Evolutionary conservation across 1,284 basidiomycete genomes (phyloP).

Genomic region (Heterobasidion annosum): DNA sequence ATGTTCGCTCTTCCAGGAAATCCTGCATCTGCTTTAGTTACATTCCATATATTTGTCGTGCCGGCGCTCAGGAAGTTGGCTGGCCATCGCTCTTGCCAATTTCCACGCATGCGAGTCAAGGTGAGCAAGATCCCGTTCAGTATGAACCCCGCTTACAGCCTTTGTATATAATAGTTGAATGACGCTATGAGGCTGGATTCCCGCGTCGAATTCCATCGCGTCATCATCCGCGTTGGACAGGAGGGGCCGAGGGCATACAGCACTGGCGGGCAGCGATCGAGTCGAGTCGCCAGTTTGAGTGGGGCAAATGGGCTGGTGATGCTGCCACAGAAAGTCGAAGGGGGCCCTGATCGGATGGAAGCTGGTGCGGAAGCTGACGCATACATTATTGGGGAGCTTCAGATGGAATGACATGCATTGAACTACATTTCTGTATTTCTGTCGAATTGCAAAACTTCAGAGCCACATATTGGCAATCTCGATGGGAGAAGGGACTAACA

Average conservation of each 20-base stretch:
- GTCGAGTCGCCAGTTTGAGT: conserved; percentile 66
- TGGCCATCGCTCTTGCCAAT: conserved; percentile 55
- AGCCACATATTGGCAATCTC: neutral
- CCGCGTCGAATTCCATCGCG: conserved; percentile 78
- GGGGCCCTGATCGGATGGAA: conserved; percentile 30
- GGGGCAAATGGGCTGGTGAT: conserved; percentile 73
- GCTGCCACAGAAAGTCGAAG: conserved; percentile 41
- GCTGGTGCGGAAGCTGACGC: conserved; percentile 47
- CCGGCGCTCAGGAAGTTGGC: conserved; percentile 71
- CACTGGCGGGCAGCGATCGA: conserved; percentile 81
- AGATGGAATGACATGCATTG: conserved; percentile 15
- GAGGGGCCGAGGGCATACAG: conserved; percentile 57
- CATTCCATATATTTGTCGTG: conserved; percentile 79
- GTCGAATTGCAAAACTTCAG: neutral
- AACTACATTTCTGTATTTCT: neutral
- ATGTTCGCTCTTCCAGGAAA: conserved; percentile 85
- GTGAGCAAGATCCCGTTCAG: conserved; percentile 25
- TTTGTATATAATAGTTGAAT: conserved; percentile 32
- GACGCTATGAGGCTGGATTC: conserved; percentile 60
- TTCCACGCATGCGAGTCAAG: conserved; percentile 61
- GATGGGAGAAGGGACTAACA: no score
- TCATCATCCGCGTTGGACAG: conserved; percentile 39
- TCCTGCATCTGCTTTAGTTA: conserved; percentile 84
- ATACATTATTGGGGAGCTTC: conserved; percentile 61
- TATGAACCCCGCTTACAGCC: neutral